These are phyloP conservation scores for Royoungia palumana DNA, from an alignment of 768 basidiomycete species.

Conservation along the genomic window DNA sequence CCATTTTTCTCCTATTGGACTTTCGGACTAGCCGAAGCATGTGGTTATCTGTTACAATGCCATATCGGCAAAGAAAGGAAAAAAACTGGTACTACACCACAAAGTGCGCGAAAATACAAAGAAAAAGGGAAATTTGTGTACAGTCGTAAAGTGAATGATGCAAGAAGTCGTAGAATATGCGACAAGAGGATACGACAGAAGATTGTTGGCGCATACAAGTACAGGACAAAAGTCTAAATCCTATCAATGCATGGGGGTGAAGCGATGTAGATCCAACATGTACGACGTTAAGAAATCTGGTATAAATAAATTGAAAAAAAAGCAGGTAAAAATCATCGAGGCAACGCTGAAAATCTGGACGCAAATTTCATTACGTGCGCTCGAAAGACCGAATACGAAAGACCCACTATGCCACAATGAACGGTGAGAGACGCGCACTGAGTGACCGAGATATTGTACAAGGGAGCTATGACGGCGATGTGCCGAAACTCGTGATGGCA, in stretches of 20 bases:
- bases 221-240: constrained; percentile 17
- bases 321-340: not conserved
- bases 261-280: constrained; percentile 3
- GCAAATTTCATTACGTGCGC: not conserved
- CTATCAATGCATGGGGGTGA: constrained; percentile 19
- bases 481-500: constrained; percentile 43
- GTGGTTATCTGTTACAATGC: constrained; percentile 11
- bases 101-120: constrained; percentile 12
- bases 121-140: constrained; percentile 14
- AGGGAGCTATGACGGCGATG: constrained; percentile 6
- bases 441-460: not conserved
- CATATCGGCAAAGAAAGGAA: not conserved
- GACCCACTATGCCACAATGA: constrained; percentile 13
- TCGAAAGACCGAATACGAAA: constrained; percentile 1
- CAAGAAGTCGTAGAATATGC: constrained; percentile 11
- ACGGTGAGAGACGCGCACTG: not conserved
- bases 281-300: constrained; percentile 1
- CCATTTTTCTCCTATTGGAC: not conserved
- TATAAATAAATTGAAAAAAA: constrained; percentile 1
- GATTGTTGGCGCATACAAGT: constrained; percentile 11
- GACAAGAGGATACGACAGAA: constrained; percentile 10
- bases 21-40: not conserved
- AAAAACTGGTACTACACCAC: constrained; percentile 19
- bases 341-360: not conserved
- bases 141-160: constrained; percentile 14